These are phyloP conservation scores for Polygonum aviculare DNA, from an alignment of 148 eudicot species.

Conservation along the genomic window DNA sequence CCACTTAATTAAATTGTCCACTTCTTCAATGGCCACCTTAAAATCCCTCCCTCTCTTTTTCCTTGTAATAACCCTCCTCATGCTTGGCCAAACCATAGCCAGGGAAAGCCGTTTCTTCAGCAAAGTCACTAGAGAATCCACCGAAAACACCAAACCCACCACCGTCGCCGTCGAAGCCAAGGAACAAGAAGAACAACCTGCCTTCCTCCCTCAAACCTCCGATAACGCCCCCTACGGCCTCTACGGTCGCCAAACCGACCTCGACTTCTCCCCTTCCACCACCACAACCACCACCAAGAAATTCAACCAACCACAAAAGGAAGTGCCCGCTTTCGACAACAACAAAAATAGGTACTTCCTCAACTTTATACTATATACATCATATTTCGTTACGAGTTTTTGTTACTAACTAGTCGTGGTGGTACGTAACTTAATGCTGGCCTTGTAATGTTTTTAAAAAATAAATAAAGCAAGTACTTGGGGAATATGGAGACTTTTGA, in stretches of 20 bases:
- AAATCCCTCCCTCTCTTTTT: conserved; percentile 21
- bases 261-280: not conserved
- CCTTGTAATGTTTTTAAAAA: too few species aligned
- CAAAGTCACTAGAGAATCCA: conserved; percentile 30
- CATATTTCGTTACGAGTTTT: too few species aligned
- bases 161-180: not conserved
- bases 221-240: conserved; percentile 2
- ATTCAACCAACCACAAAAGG: not conserved
- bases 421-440: too few species aligned
- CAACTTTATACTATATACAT: too few species aligned
- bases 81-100: conserved; percentile 40
- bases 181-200: not conserved
- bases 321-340: not conserved
- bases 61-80: conserved; percentile 20
- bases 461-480: too few species aligned
- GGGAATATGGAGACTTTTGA: not conserved
- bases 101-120: conserved; percentile 74
- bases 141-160: conserved; percentile 2
- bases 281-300: not conserved
- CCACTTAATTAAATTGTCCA: not conserved
- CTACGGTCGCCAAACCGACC: not conserved
- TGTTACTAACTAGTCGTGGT: too few species aligned
- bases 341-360: not conserved
- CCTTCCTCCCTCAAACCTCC: conserved; percentile 2
- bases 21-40: conserved; percentile 1